These are phyloP conservation scores for Pascua sp. DNA, from an alignment of 1,284 basidiomycete genomes.

Conservation along the genomic window DNA sequence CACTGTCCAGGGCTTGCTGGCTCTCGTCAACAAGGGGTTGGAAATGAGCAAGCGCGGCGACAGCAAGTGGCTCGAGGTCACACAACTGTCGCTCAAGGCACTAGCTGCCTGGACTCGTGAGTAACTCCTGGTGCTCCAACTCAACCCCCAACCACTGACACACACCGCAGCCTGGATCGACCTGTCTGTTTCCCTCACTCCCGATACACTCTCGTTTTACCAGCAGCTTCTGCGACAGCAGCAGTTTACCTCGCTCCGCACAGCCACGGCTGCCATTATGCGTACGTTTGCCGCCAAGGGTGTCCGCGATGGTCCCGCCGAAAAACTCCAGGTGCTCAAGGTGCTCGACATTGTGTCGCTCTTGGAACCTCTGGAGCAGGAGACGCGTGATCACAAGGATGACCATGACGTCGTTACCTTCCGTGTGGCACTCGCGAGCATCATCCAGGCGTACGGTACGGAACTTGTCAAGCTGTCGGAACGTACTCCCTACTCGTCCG, in stretches of 20 bases:
- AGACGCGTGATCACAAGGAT: slow-evolving; percentile 66
- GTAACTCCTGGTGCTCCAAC: slow-evolving; percentile 45
- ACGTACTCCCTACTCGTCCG: background rate
- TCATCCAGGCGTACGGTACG: slow-evolving; percentile 76
- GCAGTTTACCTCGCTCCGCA: slow-evolving; percentile 63
- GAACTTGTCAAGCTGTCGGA: slow-evolving; percentile 78
- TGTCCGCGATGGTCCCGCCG: slow-evolving; percentile 74
- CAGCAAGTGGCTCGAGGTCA: slow-evolving; percentile 66
- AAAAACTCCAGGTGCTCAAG: slow-evolving; percentile 87
- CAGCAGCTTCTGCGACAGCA: slow-evolving; percentile 82
- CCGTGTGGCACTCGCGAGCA: slow-evolving; percentile 79
- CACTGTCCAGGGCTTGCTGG: slow-evolving; percentile 83
- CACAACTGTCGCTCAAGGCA: slow-evolving; percentile 83
- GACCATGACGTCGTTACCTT: slow-evolving; percentile 77
- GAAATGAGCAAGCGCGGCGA: slow-evolving; percentile 56
- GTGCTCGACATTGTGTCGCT: slow-evolving; percentile 81
- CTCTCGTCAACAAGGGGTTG: slow-evolving; percentile 72
- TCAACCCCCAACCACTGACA: slow-evolving; percentile 16
- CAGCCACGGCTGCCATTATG: slow-evolving; percentile 76
- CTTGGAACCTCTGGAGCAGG: slow-evolving; percentile 70
- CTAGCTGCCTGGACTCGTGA: slow-evolving; percentile 90
- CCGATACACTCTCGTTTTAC: slow-evolving; percentile 77
- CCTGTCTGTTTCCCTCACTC: slow-evolving; percentile 91
- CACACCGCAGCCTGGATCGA: slow-evolving; percentile 88
- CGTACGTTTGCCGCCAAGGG: slow-evolving; percentile 85